phyloP scores from a whole-genome alignment of 495 filamentous ascomycete genomes.

The Extremus antarcticus region DNA sequence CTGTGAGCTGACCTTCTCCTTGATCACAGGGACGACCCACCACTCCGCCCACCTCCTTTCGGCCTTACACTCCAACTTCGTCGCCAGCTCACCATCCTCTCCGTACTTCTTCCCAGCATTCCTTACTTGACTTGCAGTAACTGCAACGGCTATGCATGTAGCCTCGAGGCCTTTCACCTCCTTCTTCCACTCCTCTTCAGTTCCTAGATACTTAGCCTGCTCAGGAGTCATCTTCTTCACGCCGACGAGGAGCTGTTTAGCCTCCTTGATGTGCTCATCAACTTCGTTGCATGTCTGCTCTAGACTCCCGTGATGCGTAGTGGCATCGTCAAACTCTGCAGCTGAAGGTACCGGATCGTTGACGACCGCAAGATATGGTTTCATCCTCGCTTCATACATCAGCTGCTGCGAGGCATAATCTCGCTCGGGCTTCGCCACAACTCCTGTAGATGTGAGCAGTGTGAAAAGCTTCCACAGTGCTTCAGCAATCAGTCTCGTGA shows the following conservation, averaged over 20 bases:
- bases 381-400: constrained; percentile 84
- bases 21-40: constrained; percentile 66
- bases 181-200: constrained; percentile 23
- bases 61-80: constrained; percentile 19
- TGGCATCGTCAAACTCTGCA: constrained; percentile 43
- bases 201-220: constrained; percentile 20
- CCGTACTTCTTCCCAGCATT: constrained; percentile 20
- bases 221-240: constrained; percentile 23
- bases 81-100: neutral
- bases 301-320: constrained; percentile 33
- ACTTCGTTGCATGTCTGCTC: constrained; percentile 22
- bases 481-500: constrained; percentile 18
- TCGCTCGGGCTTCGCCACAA: constrained; percentile 47
- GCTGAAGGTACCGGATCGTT: constrained; percentile 61
- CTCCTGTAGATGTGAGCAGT: constrained; percentile 46
- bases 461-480: constrained; percentile 47
- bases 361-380: constrained; percentile 62
- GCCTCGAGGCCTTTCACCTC: constrained; percentile 20
- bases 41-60: constrained; percentile 50
- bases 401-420: constrained; percentile 61
- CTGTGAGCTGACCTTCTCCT: constrained; percentile 9
- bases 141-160: constrained; percentile 32
- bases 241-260: constrained; percentile 20
- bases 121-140: constrained; percentile 28
- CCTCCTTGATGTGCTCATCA: constrained; percentile 17